Evolutionary conservation across 345 rosid genomes (phyloP), one percentile per base, ranked within the genome.

Genomic region (Toxicodendron radicans): DNA sequence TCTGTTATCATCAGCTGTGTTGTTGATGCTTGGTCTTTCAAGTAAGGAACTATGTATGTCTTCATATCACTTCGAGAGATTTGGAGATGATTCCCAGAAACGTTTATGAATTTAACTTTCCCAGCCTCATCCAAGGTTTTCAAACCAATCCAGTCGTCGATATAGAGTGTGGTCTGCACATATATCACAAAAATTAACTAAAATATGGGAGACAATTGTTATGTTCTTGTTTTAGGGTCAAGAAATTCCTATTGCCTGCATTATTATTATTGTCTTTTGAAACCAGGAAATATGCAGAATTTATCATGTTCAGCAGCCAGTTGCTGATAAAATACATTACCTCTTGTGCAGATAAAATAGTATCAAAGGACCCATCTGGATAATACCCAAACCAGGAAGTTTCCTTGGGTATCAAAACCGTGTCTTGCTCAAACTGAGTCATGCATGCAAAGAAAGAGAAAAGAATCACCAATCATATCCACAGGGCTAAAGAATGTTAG

Each of bases 351-450:
- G 95, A 82, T 79, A 94, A 85, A 79, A 92, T 30, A 59, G 86
- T 3, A 68, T 83, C 64, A 46, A 85, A 88, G 63, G 87, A 58
- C 0, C 97, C 94, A 64, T 89, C 97, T n/a, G 91, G 90, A 78
- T 82, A 91, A 72, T 91, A 88, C 33, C 98, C 94, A 68, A 91
- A 94, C 90, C 89, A 86, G 65, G 98, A 81, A 10, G 97, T 94
- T 85, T 91, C 91, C 75, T 87, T 92, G 2, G 98, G 97, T 80
- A 88, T 73, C 86, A 91, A 76, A 74, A 91, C 82, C 0, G 87
- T 81, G 72, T 92, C 98, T 0, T 91, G 90, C 70, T 92, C 95
- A 80, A 94, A 94, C 98, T 91, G 84, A 67, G 65, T 67, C 30
- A 49, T 32, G 64, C 60, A 75, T 13, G 58, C 17, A 70, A 64